A percentile compares a stretch with the other conserved stretches of the same genome.
Conservation (phyloP, 495 filamentous ascomycete genomes). For the Talaromyces thailandensis region DNA sequence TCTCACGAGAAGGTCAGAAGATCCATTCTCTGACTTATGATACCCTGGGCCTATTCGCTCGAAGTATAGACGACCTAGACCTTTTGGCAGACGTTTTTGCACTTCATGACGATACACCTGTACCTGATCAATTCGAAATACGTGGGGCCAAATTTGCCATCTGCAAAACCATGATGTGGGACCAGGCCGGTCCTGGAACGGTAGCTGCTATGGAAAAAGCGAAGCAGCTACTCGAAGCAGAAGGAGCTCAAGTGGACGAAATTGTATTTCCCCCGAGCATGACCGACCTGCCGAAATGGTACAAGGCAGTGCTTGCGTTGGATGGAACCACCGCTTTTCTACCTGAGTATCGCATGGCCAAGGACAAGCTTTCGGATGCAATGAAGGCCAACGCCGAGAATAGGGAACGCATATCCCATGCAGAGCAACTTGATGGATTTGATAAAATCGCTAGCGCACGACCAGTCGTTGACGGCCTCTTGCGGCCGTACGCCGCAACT, state of each 20-base stretch:
- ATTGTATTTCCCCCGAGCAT: not conserved
- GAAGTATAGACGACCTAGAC: slow-evolving; percentile 40
- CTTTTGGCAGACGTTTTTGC: slow-evolving; percentile 37
- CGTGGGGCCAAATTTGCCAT: slow-evolving; percentile 37
- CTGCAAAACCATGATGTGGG: slow-evolving; percentile 38
- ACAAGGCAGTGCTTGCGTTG: not conserved
- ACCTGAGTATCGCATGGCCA: not conserved
- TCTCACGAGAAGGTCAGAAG: slow-evolving; percentile 44
- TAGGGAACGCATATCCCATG: not conserved
- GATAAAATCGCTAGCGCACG: not conserved
- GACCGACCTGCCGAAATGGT: not conserved
- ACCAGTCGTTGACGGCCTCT: not conserved
- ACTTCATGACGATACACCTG: slow-evolving; percentile 34
- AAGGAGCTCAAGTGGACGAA: slow-evolving; percentile 1
- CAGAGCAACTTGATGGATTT: not conserved
- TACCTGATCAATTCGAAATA: slow-evolving; percentile 18
- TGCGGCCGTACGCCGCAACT: not conserved
- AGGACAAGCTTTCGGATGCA: not conserved
- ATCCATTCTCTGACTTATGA: slow-evolving; percentile 40
- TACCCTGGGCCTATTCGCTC: slow-evolving; percentile 43
- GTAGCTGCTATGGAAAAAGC: slow-evolving; percentile 20
- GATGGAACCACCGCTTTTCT: slow-evolving; percentile 1
- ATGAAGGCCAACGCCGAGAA: slow-evolving; percentile 1
- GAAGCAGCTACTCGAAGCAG: not conserved
- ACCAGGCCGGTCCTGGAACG: slow-evolving; percentile 31